Evolutionary conservation across 805 yeast genomes (phyloP), one percentile per base, ranked within the genome.

Genomic region (Candida oleophila): DNA sequence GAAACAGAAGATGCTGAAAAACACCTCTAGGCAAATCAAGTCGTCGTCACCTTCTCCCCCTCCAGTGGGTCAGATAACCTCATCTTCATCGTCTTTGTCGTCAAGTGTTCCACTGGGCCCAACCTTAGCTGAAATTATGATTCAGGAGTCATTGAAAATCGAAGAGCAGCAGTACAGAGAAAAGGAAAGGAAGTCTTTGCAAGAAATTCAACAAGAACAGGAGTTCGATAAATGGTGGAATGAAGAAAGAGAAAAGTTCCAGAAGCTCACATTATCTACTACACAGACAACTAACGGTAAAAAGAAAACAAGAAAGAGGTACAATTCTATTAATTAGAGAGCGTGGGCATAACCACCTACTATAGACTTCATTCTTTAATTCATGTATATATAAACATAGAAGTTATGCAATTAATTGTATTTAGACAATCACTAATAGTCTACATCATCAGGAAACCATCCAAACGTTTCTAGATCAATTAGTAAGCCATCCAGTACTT

Each of bases 161-260:
- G 69, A 68, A 51, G 65, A 59, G 16, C 51, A 54, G 1, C 64
- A 62, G 42, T 55, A 54, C 25, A 58, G 56, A 47, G 66, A 68
- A 42, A 50, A 51, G 1, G 63, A 64, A 22, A 52, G 63, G 11
- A 72, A 72, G 45, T 73, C 87, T 1, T 62, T 87, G 38, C 82
- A 79, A 40, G 96, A 90, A 48, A 77, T 86, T 40, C 85, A 83
- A 58, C 84, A 83, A 53, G 96, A 90, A 52, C 88, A 87, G 57
- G 89, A 84, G 58, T 90, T 90, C 69, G 90, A 84, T 22, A 76
- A 69, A 49, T 90, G 97, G 97, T 90, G 96, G 91, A 85, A 80
- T 33, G 82, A 80, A 52, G 96, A 90, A 57, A 76, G 89, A 45
- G 71, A 72, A n/a, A 71, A 77, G 43, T 85, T 85, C 5, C 92